Evolutionary conservation across 148 eudicot genomes (phyloP).

Genomic region (Heliamphora exappendiculata): DNA sequence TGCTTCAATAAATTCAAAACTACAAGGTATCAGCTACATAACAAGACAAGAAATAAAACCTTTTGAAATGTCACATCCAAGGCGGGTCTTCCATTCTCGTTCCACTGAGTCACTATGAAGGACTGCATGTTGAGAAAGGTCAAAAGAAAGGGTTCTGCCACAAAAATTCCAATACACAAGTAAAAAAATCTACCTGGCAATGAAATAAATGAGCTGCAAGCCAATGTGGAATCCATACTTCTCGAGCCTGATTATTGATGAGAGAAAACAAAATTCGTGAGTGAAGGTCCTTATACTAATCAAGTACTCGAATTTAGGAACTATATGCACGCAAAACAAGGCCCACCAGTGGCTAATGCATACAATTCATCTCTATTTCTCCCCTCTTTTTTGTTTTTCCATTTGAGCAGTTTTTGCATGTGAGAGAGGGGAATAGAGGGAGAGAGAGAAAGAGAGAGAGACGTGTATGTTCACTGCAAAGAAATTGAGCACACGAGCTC

Average conservation of each 20-base stretch:
- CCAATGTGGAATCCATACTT: conserved; percentile 67
- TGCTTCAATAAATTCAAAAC: no score
- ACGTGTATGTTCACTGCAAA: no score
- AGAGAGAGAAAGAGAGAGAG: not conserved
- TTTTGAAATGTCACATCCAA: conserved; percentile 43
- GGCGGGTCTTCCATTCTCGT: conserved; percentile 57
- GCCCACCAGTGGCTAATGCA: not conserved
- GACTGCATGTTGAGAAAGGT: conserved; percentile 31
- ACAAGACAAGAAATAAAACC: conserved; percentile 25
- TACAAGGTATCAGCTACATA: conserved; percentile 1
- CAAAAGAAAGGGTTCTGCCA: not conserved
- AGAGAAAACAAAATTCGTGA: conserved; percentile 10
- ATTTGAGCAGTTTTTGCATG: not conserved
- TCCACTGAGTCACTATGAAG: conserved; percentile 49
- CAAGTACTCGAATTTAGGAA: not conserved
- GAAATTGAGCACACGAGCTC: no score
- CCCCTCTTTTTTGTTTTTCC: not conserved
- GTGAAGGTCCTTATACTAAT: not conserved
- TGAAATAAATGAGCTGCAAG: conserved; percentile 37
- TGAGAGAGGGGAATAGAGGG: not conserved
- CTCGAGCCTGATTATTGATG: conserved; percentile 40
- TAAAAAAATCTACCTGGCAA: conserved; percentile 36
- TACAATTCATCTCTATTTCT: not conserved
- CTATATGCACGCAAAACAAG: not conserved
- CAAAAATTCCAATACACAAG: not conserved